phyloP scores from a whole-genome alignment of 148 eudicot species.

The Spergularia marina region DNA sequence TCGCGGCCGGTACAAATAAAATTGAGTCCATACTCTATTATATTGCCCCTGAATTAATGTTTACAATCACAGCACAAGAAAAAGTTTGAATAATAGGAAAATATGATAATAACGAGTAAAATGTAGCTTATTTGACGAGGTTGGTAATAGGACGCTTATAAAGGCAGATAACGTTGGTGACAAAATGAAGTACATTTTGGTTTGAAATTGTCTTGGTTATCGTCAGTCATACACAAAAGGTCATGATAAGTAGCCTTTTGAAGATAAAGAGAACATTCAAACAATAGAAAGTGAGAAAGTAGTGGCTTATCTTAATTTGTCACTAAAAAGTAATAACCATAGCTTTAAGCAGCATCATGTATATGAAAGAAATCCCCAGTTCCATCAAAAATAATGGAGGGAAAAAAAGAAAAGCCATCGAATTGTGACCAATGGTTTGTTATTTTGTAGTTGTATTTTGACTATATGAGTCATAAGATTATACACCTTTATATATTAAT shows the following conservation, averaged over 20 bases:
- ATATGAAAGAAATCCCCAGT: not conserved
- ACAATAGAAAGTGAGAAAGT: constrained; percentile 3
- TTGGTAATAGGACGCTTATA: not conserved
- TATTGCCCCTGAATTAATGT: no score
- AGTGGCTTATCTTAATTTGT: constrained; percentile 6
- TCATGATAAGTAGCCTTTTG: not conserved
- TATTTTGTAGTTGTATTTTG: no score
- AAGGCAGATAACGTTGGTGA: not conserved
- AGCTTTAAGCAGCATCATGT: not conserved
- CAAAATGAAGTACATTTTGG: constrained; percentile 6
- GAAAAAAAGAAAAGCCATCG: not conserved
- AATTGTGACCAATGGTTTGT: constrained; percentile 1
- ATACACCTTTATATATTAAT: not conserved
- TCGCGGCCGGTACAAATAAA: no score
- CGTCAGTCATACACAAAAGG: constrained; percentile 7
- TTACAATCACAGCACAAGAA: no score
- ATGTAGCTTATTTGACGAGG: not conserved
- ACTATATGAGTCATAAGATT: not conserved
- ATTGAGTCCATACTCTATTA: no score
- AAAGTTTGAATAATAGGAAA: no score
- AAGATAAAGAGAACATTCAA: not conserved
- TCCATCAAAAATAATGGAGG: not conserved
- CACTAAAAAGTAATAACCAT: not conserved
- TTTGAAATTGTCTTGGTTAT: not conserved
- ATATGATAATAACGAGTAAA: no score